Conservation (phyloP, 306 rosid genomes). For the Dryas drummondii region DNA sequence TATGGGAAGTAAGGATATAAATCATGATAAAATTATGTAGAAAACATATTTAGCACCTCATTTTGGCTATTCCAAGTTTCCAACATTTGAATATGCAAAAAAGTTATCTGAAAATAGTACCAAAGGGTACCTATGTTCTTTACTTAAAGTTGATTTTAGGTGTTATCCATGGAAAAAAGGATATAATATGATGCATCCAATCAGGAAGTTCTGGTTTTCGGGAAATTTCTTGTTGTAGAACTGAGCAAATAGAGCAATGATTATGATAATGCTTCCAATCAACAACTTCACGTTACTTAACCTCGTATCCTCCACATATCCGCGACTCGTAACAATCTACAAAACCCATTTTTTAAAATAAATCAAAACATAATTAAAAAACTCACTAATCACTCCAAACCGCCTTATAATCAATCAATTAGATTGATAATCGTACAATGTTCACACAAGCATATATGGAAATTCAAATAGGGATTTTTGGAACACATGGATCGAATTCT, state of each 20-base stretch:
- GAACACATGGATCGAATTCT: not conserved
- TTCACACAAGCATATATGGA: not conserved
- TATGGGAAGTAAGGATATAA: not conserved
- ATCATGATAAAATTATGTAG: not conserved
- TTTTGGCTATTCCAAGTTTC: not conserved
- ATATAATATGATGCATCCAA: constrained; percentile 23
- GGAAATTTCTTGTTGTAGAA: constrained; percentile 26
- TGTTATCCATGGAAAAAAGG: not conserved
- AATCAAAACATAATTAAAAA: not conserved
- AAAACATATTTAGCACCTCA: not conserved
- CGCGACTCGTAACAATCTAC: constrained; percentile 18
- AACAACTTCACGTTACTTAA: constrained; percentile 15
- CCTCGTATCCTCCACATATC: constrained; percentile 22
- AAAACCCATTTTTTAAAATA: not conserved
- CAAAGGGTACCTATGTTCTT: too few species aligned
- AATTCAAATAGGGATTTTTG: too few species aligned
- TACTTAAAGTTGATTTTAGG: too few species aligned
- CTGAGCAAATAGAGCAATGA: constrained; percentile 24
- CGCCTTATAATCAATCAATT: not conserved
- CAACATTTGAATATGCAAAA: not conserved
- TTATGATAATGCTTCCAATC: constrained; percentile 15
- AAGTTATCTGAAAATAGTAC: not conserved
- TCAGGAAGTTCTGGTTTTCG: constrained; percentile 7
- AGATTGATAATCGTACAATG: not conserved
- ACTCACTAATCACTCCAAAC: not conserved